phyloP scores from a whole-genome alignment of 2,329 filamentous ascomycete genomes.

The Fusarium scirpi region DNA sequence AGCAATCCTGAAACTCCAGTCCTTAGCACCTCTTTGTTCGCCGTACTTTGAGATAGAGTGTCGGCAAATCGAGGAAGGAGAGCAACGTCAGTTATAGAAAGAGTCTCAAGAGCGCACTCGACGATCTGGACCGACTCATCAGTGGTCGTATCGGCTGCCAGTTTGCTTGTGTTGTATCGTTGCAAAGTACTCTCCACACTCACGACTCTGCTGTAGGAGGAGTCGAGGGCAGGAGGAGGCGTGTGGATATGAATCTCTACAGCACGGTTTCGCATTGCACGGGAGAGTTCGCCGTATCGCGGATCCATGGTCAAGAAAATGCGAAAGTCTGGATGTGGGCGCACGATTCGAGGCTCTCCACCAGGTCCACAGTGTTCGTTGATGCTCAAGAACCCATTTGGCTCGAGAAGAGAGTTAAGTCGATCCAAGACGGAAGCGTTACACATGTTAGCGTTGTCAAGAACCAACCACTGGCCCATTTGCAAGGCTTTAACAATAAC shows the following conservation, averaged over 20 bases:
- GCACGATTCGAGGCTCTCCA: conserved; percentile 82
- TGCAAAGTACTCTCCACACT: conserved; percentile 63
- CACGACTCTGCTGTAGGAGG: conserved; percentile 56
- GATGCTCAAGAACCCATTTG: conserved; percentile 86
- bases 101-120: conserved; percentile 58
- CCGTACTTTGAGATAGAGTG: conserved; percentile 30
- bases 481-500: conserved; percentile 89
- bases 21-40: conserved; percentile 9
- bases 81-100: conserved; percentile 61
- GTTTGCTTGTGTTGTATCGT: conserved; percentile 58
- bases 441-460: conserved; percentile 98
- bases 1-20: conserved; percentile 44
- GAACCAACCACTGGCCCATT: conserved; percentile 88
- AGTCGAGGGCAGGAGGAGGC: conserved; percentile 50
- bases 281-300: conserved; percentile 89
- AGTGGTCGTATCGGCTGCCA: conserved; percentile 47
- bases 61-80: conserved; percentile 53
- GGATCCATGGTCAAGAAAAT: conserved; percentile 96
- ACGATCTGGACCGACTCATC: conserved; percentile 44
- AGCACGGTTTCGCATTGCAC: conserved; percentile 96
- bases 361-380: conserved; percentile 91
- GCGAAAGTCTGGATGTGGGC: conserved; percentile 86
- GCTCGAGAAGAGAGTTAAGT: conserved; percentile 93
- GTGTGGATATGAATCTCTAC: conserved; percentile 84
- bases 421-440: conserved; percentile 94